Evolutionary conservation across 2,329 filamentous ascomycete species (phyloP), one percentile per base, ranked within the genome.

Genomic region (Apiospora pterosperma): DNA sequence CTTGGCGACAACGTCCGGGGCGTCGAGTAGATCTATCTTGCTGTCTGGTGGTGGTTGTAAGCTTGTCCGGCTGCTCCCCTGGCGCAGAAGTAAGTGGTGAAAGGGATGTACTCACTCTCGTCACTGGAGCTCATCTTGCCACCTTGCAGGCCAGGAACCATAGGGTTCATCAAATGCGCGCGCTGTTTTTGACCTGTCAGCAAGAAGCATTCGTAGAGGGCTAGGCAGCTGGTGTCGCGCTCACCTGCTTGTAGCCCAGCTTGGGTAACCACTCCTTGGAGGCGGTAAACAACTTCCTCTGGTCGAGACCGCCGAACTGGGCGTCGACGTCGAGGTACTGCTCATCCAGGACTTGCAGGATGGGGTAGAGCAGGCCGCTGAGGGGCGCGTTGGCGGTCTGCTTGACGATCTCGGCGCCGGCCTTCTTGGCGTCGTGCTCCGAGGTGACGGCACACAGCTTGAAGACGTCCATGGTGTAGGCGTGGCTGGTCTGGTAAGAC

Each of bases 401-500:
- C 84, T 98, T 98, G 69, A 99, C 95, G 8, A 98, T 88, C 78
- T 98, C 96, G 1, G 93, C 92, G 42, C 95, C 95, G 0, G 95
- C 94, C 79, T 93, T 96, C 79, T 93, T 92, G 19, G 93, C 92
- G 73, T 75, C 76, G 14, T 72, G 72, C 67, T 74, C 73, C 41
- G 69, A 96, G 89, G 74, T 94, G 88, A 78, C 93, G 88, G 16
- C 89, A 58, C 85, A 86, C 69, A 98, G 76, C 74, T 91, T 88
- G 80, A 94, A 95, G 38, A 97, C 80, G 75, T 98, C 95, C 92
- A 97, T 96, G 66, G 90, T 87, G 80, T 97, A 98, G 48, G 88
- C 84, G 28, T 84, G 75, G 65, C 77, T 85, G 72, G 85, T 87
- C 76, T 97, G 93, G 86, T 96, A 97, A 61, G 86, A 89, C 72